A percentile compares a stretch with the other conserved stretches of the same genome.
Evolutionary conservation across 2,329 filamentous ascomycete genomes (phyloP).

Genomic region (Fusarium sp.): DNA sequence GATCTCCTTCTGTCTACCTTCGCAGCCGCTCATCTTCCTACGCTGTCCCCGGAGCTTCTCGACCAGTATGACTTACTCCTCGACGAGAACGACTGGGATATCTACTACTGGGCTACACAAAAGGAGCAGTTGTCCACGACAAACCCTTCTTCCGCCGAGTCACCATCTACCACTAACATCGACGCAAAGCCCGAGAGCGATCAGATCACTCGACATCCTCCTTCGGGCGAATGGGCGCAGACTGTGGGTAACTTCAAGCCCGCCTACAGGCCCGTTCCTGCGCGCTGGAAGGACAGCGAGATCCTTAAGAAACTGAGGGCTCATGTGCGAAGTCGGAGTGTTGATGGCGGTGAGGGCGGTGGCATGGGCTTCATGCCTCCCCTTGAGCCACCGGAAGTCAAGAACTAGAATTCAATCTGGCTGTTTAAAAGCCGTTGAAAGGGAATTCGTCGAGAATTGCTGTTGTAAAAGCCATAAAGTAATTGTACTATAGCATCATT

Average conservation of each 20-base stretch:
- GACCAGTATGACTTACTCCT: slow-evolving; percentile 90
- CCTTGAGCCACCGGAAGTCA: slow-evolving; percentile 47
- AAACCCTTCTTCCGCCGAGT: slow-evolving; percentile 49
- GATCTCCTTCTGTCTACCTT: slow-evolving; percentile 98
- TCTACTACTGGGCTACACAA: slow-evolving; percentile 99
- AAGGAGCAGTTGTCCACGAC: slow-evolving; percentile 66
- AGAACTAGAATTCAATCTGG: background rate
- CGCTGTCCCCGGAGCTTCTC: slow-evolving; percentile 80
- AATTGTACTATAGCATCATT: slow-evolving; percentile 34
- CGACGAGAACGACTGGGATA: slow-evolving; percentile 99
- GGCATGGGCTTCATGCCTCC: slow-evolving; percentile 72
- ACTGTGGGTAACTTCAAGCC: slow-evolving; percentile 95
- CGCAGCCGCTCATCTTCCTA: slow-evolving; percentile 79
- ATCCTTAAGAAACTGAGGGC: slow-evolving; percentile 80
- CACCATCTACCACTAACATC: slow-evolving; percentile 26
- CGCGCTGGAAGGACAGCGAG: slow-evolving; percentile 86
- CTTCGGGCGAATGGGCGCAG: slow-evolving; percentile 90
- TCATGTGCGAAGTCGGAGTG: slow-evolving; percentile 78
- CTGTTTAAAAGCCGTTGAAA: background rate
- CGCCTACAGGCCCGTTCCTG: slow-evolving; percentile 89
- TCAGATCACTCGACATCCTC: slow-evolving; percentile 53
- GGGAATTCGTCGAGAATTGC: background rate
- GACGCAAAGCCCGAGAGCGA: slow-evolving; percentile 45
- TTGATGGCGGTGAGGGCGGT: slow-evolving; percentile 53
- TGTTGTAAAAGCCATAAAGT: slow-evolving; percentile 4